Evolutionary conservation across 164 flowering plant genomes (phyloP), one percentile per base, ranked within the genome.

Genomic region (Nymphaea thermarum): DNA sequence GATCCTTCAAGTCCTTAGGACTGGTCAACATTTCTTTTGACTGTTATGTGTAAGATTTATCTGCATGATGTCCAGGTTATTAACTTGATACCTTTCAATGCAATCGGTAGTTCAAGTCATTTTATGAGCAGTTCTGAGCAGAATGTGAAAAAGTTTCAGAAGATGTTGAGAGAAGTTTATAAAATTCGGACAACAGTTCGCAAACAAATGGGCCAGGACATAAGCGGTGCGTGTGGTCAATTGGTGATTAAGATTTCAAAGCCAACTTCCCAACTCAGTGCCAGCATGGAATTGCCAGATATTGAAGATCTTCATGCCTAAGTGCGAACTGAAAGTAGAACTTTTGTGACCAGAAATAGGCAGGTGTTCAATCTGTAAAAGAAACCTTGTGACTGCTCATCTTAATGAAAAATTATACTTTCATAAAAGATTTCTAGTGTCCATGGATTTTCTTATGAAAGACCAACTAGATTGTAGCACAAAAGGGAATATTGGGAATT

Each of bases 141-240:
- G 63, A 82, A 67, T 64, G 89, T 95, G 59, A 44, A 66, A 51
- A 77, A 60, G n/a, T 95, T 91, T 66, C 98, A 95, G 86, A 82
- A 79, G 76, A 83, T 87, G 67, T 86, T 95, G 12, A 77, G 98
- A 71, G 89, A 85, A 43, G 71, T 73, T 2, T 86, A 87, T 71
- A 83, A 84, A 70, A 90, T 95, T 67, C 80, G 99, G 61, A 94
- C 99, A 45, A 95, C 94, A 12, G 71, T 91, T 68, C 88, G 96
- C 11, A 88, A 84, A 78, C 75, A 91, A 77, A 95, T 95, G 99
- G 98, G 98, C 67, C 98, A 88, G 79, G 99, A 95, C 75, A 91
- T 95, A 71, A 90, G 87, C 67, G 96, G 99, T 14, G 99, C 99
- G 8, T 95, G 99, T 62, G 99, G 99, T 72, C 99, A 95, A 80